Percentiles rank a stretch among this genome's conserved stretches.
Conservation (phyloP, 73 alveolate genomes). For the Stentor roeselii region DNA sequence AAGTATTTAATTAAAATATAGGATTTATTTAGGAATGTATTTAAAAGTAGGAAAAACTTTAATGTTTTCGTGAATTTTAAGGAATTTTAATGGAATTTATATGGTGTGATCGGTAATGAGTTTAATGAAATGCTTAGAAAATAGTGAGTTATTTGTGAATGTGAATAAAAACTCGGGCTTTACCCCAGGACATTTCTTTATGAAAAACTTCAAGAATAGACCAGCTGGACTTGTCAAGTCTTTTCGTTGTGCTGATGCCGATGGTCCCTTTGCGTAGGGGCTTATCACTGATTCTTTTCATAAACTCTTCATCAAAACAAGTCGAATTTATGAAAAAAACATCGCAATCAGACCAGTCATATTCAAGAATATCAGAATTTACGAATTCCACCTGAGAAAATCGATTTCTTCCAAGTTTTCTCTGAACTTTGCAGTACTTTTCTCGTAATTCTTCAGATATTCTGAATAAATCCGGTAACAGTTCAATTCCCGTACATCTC, state of each 20-base stretch:
- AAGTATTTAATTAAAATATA: no score
- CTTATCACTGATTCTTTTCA: slow-evolving; percentile 66
- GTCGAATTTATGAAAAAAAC: slow-evolving; percentile 86
- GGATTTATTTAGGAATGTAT: no score
- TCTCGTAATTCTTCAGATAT: not conserved
- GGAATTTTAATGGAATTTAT: no score
- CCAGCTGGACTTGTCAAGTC: slow-evolving; percentile 65
- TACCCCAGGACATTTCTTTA: slow-evolving; percentile 89
- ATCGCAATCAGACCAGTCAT: slow-evolving; percentile 78
- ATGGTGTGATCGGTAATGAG: no score
- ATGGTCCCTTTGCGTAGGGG: slow-evolving; percentile 66
- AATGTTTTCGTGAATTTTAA: no score
- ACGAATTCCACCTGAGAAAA: slow-evolving; percentile 54
- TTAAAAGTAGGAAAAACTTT: no score
- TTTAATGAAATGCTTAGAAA: no score
- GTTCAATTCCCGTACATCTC: slow-evolving; percentile 80
- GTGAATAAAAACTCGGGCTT: slow-evolving; percentile 79
- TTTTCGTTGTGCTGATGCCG: slow-evolving; percentile 76
- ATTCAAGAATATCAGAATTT: slow-evolving; percentile 48
- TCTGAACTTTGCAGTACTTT: not conserved
- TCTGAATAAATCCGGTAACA: slow-evolving; percentile 51
- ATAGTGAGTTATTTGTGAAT: no score
- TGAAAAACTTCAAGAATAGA: slow-evolving; percentile 53
- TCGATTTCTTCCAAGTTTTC: slow-evolving; percentile 18
- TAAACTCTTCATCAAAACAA: slow-evolving; percentile 76